Percentiles rank a stretch among this genome's conserved stretches.
These are phyloP conservation scores for Claviceps pusilla DNA, from an alignment of 2,329 filamentous ascomycete genomes.

Conservation along the genomic window DNA sequence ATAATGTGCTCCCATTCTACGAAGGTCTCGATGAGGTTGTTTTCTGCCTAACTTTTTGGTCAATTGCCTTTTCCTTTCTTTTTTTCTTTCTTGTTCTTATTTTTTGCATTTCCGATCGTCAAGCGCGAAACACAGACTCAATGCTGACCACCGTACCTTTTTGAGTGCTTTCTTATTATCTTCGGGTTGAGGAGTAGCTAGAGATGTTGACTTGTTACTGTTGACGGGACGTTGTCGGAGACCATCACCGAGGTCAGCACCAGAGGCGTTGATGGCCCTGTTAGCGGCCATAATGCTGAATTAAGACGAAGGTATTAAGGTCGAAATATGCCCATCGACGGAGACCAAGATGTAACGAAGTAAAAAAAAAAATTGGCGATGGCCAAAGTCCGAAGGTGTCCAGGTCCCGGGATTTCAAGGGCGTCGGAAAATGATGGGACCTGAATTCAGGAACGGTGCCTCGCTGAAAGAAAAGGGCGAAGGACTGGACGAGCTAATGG, in stretches of 20 bases:
- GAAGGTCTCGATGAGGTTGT: conserved; percentile 47
- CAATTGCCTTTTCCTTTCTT: conserved; percentile 4
- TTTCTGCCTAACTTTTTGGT: conserved; percentile 16
- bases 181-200: conserved; percentile 30
- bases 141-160: conserved; percentile 28
- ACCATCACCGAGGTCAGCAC: conserved; percentile 42
- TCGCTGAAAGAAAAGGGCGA: conserved; percentile 8
- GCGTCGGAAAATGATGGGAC: not conserved
- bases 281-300: conserved; percentile 34
- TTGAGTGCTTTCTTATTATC: conserved; percentile 44
- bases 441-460: conserved; percentile 3
- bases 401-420: not conserved
- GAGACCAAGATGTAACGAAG: conserved; percentile 3
- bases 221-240: conserved; percentile 38
- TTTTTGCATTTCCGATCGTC: not conserved
- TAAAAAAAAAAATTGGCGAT: not conserved
- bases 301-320: conserved; percentile 2
- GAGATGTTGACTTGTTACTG: conserved; percentile 21
- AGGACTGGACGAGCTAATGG: conserved; percentile 22
- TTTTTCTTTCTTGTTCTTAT: not conserved
- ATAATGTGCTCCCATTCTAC: conserved; percentile 48
- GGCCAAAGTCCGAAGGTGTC: not conserved
- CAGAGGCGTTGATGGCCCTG: conserved; percentile 42
- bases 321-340: not conserved
- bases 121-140: not conserved